Evolutionary conservation across 1,139 yeast genomes (phyloP).

Genomic region (Scheffersomyces stambukii): DNA sequence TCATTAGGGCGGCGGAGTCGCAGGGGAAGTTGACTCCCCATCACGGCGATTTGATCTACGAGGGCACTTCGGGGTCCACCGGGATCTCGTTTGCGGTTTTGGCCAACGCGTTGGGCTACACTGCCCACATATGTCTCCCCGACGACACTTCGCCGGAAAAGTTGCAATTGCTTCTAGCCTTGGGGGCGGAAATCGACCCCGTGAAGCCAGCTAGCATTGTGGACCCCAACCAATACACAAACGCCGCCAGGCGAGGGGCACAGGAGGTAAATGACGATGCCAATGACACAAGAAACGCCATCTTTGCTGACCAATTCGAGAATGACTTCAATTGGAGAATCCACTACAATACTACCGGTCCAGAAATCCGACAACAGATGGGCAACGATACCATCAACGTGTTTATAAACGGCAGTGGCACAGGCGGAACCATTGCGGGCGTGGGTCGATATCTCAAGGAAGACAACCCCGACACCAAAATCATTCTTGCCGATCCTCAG

Average conservation of each 20-base stretch:
- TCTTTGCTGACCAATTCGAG: slow-evolving; percentile 95
- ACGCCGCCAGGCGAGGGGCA: slow-evolving; percentile 73
- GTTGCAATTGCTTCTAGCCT: slow-evolving; percentile 58
- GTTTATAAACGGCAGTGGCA: slow-evolving; percentile 75
- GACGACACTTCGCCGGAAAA: slow-evolving; percentile 91
- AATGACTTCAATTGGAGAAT: slow-evolving; percentile 86
- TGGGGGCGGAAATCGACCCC: slow-evolving; percentile 84
- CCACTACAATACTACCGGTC: slow-evolving; percentile 84
- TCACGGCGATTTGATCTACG: slow-evolving; percentile 64
- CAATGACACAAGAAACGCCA: slow-evolving; percentile 44
- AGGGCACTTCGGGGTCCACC: slow-evolving; percentile 95
- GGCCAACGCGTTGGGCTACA: slow-evolving; percentile 83
- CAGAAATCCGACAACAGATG: slow-evolving; percentile 78
- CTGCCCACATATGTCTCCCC: slow-evolving; percentile 89
- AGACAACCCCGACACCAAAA: slow-evolving; percentile 27
- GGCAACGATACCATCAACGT: slow-evolving; percentile 52
- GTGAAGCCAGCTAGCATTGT: slow-evolving; percentile 95
- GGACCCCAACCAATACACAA: slow-evolving; percentile 89
- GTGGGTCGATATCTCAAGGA: slow-evolving; percentile 71
- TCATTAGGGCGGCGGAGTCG: slow-evolving; percentile 65
- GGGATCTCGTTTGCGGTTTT: slow-evolving; percentile 91
- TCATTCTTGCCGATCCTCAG: slow-evolving; percentile 88
- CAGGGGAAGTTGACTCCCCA: slow-evolving; percentile 56
- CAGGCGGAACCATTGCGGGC: slow-evolving; percentile 86
- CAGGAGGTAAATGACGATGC: slow-evolving; percentile 44